These are phyloP conservation scores for Ceratopteris richardii DNA, from an alignment of 75 land plant genomes.

Conservation along the genomic window DNA sequence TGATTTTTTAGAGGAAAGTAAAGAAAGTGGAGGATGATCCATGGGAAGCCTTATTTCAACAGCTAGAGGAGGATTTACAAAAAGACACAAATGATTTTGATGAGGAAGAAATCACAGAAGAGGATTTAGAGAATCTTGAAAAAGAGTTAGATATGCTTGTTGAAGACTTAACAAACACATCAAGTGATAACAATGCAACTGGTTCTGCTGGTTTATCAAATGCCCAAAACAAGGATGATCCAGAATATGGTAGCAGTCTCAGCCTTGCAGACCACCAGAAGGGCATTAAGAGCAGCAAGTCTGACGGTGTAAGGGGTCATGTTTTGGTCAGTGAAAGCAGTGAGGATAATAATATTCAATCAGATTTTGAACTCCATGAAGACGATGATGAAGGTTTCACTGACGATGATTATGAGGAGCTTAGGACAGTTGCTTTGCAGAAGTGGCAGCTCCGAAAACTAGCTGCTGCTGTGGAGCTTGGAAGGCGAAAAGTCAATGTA, in stretches of 20 bases:
- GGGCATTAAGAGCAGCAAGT: background rate
- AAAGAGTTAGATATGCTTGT: conserved; percentile 50
- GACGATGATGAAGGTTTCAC: conserved; percentile 36
- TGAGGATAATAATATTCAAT: conserved; percentile 11
- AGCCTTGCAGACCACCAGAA: no score
- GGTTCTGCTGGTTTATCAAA: conserved; percentile 15
- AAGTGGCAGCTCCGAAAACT: conserved; percentile 73
- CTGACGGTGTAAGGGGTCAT: conserved; percentile 3
- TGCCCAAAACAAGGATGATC: background rate
- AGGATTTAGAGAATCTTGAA: conserved; percentile 51
- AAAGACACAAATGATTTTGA: conserved; percentile 40
- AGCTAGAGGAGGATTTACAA: conserved; percentile 69
- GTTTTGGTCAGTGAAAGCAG: background rate
- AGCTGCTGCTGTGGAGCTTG: conserved; percentile 61
- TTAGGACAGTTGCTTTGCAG: conserved; percentile 37
- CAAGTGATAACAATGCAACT: background rate
- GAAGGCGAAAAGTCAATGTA: conserved; percentile 74
- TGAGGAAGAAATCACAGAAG: conserved; percentile 51
- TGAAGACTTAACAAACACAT: conserved; percentile 9
- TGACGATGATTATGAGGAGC: conserved; percentile 39
- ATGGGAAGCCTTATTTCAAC: conserved; percentile 64
- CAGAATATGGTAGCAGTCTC: no score
- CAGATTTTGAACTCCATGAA: conserved; percentile 13
- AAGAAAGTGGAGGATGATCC: conserved; percentile 50
- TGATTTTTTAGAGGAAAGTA: background rate